Evolutionary conservation across 805 yeast species (phyloP), one percentile per base, ranked within the genome.

Genomic region (Yarrowia yakushimensis): DNA sequence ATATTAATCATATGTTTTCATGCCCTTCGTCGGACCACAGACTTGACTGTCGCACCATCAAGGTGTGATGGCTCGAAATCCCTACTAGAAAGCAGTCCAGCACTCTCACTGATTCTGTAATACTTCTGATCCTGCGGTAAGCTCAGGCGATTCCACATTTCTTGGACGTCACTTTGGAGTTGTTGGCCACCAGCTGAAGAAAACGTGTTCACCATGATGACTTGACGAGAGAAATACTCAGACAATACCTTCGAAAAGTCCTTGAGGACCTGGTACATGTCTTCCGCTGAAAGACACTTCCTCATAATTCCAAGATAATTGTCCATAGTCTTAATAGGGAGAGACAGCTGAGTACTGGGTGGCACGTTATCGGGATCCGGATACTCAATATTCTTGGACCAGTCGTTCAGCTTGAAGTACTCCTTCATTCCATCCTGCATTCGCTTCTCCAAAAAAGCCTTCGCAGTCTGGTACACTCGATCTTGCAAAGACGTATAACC

Each of bases 191-290:
- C 80, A 9, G 43, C 31, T 5, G 31, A 25, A 13, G 70, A 69
- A 67, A 79, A 80, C 50, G 66, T 69, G 64, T 75, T 75, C 9
- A 76, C 76, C 65, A 73, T 72, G 10, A 79, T 69, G 13, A 80
- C 71, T 57, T 74, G 73, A 28, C 69, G 72, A 69, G 75, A 77
- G 54, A 80, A 69, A 60, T 77, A 76, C 18, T 65, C 65, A 2
- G 76, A 71, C n/a, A 79, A 61, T 2, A 70, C 68, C 5, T 61
- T 48, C 0, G 77, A 68, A 9, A 78, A 63, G 11, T 63, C 48
- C 4, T 67, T 57, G 37, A 70, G 66, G 36, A 76, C 64, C 5
- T 66, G 64, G 23, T 70, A 65, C 60, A 66, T 71, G 50, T 76
- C 78, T 6, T 71, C 65, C 1, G 63, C 50, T 6, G 77, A 73